Evolutionary conservation across 1,139 yeast genomes (phyloP), one percentile per base, ranked within the genome.

Genomic region (Suhomyces guaymorum): DNA sequence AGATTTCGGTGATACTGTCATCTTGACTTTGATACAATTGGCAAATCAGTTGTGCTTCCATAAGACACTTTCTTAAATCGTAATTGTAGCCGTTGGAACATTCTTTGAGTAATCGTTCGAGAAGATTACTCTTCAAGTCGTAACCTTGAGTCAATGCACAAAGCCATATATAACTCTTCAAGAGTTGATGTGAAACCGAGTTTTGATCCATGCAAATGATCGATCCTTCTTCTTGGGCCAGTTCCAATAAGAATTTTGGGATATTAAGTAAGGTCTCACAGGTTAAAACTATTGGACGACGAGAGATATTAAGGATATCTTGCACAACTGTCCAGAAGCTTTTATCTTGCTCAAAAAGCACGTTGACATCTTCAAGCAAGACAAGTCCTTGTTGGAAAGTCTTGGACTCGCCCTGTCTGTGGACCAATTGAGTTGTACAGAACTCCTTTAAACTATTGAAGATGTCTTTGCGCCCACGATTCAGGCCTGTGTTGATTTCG

Each of bases 341-440:
- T 44, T 73, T 75, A 47, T 89, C 96, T 32, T 80, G 85, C 40
- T 83, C 92, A 50, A 83, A 88, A 18, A 90, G 57, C 10, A 87
- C 66, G 55, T 92, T 96, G 17, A 86, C 90, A 48, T 92, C 97
- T 49, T 90, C 97, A 35, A 92, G 69, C 23, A 92, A 59, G 3
- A 92, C 80, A 7, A 89, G 63, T 5, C 92, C 89, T 37, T 78
- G 73, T 41, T 78, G 81, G 33, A 72, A 75, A 35, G 63, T 60
- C 32, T 60, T 55, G 6, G 54, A 57, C 22, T 55, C 62, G 13
- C 37, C 42, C 28, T 48, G 51, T 26, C 53, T 48, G 51, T 83
- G 88, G 1, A 92, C 92, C 32, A 85, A 64, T 42, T 88, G 92
- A 0, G 95, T 84, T 3, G 96, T 90, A 38, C 94, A 81, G 38